phyloP scores from a whole-genome alignment of 805 yeast species.

The Kluyveromyces starmeri region DNA sequence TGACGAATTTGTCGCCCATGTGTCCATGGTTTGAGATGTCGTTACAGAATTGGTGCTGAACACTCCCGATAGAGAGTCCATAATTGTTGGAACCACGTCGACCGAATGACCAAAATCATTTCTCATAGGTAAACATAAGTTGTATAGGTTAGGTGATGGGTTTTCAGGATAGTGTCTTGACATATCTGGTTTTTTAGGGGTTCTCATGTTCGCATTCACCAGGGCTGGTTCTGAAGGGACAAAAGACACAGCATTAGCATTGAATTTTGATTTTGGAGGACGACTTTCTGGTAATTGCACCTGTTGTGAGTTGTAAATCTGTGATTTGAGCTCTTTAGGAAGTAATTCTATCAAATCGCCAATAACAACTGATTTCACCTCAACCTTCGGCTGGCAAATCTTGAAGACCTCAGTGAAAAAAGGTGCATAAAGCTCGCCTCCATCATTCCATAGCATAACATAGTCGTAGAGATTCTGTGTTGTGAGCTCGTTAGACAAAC shows the following conservation, averaged over 20 bases:
- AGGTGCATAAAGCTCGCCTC: slow-evolving; percentile 16
- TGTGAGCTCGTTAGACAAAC: slow-evolving; percentile 20
- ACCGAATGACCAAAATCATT: too few species aligned
- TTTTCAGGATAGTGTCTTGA: not conserved
- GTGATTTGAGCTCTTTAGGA: slow-evolving; percentile 9
- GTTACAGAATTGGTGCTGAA: not conserved
- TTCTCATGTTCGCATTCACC: not conserved
- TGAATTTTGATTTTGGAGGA: slow-evolving; percentile 1
- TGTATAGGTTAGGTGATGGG: not conserved
- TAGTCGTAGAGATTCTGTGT: slow-evolving; percentile 16
- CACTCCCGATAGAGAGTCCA: not conserved
- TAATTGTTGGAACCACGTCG: too few species aligned
- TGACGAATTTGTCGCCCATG: not conserved
- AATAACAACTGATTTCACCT: slow-evolving; percentile 6
- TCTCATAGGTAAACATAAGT: not conserved
- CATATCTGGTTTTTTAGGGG: not conserved
- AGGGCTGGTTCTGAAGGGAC: slow-evolving; percentile 3
- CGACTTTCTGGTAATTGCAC: not conserved
- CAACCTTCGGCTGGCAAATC: slow-evolving; percentile 14
- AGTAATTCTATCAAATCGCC: slow-evolving; percentile 12
- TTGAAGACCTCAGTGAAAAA: slow-evolving; percentile 19
- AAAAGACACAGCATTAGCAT: slow-evolving; percentile 9
- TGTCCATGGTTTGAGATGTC: not conserved
- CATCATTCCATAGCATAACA: slow-evolving; percentile 31
- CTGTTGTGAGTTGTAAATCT: not conserved